A percentile compares a stretch with the other conserved stretches of the same genome.
These are phyloP conservation scores for Emiliania huxleyi DNA, from an alignment of 78 protist genomes.

Conservation along the genomic window DNA sequence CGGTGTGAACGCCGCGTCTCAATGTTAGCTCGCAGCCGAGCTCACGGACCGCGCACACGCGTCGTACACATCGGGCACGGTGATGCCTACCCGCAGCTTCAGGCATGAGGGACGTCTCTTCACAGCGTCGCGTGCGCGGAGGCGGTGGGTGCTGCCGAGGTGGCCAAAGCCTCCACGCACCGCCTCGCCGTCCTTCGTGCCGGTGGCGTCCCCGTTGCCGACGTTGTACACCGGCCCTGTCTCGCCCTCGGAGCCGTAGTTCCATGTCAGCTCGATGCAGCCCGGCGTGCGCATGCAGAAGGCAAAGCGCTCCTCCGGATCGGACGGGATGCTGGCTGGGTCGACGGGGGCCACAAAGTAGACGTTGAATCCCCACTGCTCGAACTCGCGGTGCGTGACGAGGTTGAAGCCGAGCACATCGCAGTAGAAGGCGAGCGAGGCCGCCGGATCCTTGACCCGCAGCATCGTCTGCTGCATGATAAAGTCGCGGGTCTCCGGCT, in stretches of 20 bases:
- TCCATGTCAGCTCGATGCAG: slow-evolving; percentile 33
- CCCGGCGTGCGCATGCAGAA: slow-evolving; percentile 33
- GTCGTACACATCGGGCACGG: not conserved
- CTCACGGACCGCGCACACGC: not conserved
- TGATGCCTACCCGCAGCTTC: no score
- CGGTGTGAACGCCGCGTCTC: no score
- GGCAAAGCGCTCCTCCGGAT: not conserved
- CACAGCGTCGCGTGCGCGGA: no score
- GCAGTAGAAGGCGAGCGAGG: not conserved
- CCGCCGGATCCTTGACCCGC: not conserved
- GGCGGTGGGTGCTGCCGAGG: no score
- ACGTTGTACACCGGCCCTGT: not conserved
- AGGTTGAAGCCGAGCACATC: slow-evolving; percentile 1
- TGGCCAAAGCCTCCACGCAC: slow-evolving; percentile 35
- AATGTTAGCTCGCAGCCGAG: no score
- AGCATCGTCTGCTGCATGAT: slow-evolving; percentile 30
- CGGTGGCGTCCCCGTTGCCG: slow-evolving; percentile 19
- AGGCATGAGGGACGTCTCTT: no score
- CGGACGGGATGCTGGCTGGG: not conserved
- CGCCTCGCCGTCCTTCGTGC: slow-evolving; percentile 5
- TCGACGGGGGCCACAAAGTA: slow-evolving; percentile 11
- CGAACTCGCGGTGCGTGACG: not conserved
- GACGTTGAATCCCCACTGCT: not conserved
- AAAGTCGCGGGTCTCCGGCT: not conserved
- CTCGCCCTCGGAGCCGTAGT: slow-evolving; percentile 4